Evolutionary conservation across 2,329 filamentous ascomycete genomes (phyloP).

Genomic region (Diaporthe australafricana): DNA sequence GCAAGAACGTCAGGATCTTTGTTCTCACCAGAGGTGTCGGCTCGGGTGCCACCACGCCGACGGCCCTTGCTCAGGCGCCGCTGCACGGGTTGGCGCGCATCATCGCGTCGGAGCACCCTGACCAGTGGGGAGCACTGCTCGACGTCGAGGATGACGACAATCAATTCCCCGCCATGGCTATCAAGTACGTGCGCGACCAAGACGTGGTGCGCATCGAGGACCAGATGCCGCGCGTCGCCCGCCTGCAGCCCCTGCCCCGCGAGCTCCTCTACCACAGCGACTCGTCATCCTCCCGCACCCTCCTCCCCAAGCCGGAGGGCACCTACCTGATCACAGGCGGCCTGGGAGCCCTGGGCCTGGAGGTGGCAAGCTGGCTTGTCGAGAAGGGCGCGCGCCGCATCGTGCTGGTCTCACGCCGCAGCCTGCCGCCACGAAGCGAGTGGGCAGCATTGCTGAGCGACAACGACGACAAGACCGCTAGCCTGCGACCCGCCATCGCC

Average conservation of each 20-base stretch:
- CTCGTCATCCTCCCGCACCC: constrained; percentile 11
- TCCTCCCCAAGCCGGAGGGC: constrained; percentile 35
- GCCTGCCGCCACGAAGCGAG: neutral
- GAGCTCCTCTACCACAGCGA: neutral
- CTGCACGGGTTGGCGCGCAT: neutral
- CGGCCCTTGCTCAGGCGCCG: neutral
- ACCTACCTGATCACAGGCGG: constrained; percentile 44
- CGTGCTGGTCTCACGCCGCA: constrained; percentile 37
- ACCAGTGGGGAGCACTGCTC: neutral
- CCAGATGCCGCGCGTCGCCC: neutral
- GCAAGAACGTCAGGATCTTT: neutral
- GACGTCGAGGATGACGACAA: neutral
- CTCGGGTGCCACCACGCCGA: neutral
- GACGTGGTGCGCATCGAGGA: neutral
- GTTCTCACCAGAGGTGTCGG: neutral
- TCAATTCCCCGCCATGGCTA: neutral
- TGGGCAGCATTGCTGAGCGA: too few species aligned
- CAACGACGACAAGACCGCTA: neutral
- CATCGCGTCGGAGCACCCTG: neutral
- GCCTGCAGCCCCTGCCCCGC: neutral
- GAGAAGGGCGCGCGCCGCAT: constrained; percentile 36
- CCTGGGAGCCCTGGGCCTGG: constrained; percentile 41
- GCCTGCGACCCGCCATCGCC: neutral
- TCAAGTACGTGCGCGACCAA: neutral
- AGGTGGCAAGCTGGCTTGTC: constrained; percentile 38